Percentiles rank a stretch among this genome's conserved stretches.
phyloP scores from a whole-genome alignment of 2,329 filamentous ascomycete species.

The Pseudopyrenochaeta lycopersici region DNA sequence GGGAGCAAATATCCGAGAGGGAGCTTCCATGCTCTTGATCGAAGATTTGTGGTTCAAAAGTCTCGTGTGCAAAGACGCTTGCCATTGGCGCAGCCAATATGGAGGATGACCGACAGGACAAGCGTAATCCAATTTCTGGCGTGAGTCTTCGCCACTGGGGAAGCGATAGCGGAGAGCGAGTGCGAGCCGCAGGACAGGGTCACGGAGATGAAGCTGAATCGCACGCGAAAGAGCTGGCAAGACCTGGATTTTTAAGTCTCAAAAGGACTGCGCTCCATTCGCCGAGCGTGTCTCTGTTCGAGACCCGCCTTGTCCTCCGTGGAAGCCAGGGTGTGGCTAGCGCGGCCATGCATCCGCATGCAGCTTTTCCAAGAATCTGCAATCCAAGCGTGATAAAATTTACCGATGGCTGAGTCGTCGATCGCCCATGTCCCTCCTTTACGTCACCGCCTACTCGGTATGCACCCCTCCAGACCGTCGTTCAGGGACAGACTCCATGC shows the following conservation, averaged over 20 bases:
- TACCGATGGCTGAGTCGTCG: not conserved
- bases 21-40: no score
- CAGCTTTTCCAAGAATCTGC: not conserved
- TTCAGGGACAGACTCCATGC: not conserved
- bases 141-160: no score
- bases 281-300: not conserved
- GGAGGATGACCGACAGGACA: no score
- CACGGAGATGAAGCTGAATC: not conserved
- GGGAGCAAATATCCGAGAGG: no score
- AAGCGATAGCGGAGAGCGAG: no score
- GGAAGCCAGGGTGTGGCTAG: not conserved
- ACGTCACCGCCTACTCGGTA: not conserved
- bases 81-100: no score
- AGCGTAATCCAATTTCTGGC: no score
- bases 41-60: no score
- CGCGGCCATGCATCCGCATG: not conserved
- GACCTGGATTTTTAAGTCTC: not conserved
- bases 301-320: not conserved
- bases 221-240: not conserved
- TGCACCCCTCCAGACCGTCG: slow-evolving; percentile 1
- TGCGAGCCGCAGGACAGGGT: no score
- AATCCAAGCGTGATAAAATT: not conserved
- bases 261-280: not conserved
- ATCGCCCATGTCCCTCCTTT: not conserved
- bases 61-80: no score